These are phyloP conservation scores for Pseudofabraea citricarpa DNA, from an alignment of 2,329 filamentous ascomycete species.

Conservation along the genomic window DNA sequence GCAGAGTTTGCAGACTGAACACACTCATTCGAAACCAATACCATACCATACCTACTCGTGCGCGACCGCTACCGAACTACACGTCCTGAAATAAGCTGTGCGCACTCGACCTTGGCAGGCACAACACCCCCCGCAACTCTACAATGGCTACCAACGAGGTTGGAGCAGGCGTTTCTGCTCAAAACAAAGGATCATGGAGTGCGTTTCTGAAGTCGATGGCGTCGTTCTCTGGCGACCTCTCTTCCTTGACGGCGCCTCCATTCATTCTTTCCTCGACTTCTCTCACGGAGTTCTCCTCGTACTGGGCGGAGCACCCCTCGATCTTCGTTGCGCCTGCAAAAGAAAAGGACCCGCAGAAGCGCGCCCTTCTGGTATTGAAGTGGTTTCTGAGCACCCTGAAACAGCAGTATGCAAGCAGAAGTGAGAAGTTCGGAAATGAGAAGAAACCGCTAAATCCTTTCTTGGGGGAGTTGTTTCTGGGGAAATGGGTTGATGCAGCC, in stretches of 20 bases:
- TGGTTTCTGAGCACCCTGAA: conserved; percentile 95
- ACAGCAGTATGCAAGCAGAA: conserved; percentile 72
- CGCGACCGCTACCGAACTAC: too few relatives aligned
- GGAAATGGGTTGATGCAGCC: conserved; percentile 78
- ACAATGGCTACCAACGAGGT: conserved; percentile 25
- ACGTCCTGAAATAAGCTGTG: too few relatives aligned
- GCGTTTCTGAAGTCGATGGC: conserved; percentile 56
- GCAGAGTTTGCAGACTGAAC: too few relatives aligned
- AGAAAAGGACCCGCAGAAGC: conserved; percentile 75
- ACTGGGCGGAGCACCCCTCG: conserved; percentile 75
- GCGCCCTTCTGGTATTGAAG: conserved; percentile 82
- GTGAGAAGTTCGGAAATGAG: conserved; percentile 80
- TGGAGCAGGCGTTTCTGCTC: conserved; percentile 23
- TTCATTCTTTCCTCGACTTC: conserved; percentile 78
- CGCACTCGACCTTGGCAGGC: conserved; percentile 4
- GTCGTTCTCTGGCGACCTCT: conserved; percentile 77
- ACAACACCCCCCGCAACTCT: conserved; percentile 1
- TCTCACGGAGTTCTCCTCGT: conserved; percentile 74
- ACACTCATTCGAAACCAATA: too few relatives aligned
- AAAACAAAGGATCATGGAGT: conserved; percentile 27
- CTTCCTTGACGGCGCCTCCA: conserved; percentile 74
- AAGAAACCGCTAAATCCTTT: conserved; percentile 99
- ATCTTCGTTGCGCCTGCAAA: conserved; percentile 78
- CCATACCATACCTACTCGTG: too few relatives aligned
- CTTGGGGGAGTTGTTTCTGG: conserved; percentile 88